A percentile compares a stretch with the other conserved stretches of the same genome.
phyloP scores from a whole-genome alignment of 805 yeast species.

The Clavispora asparagi region DNA sequence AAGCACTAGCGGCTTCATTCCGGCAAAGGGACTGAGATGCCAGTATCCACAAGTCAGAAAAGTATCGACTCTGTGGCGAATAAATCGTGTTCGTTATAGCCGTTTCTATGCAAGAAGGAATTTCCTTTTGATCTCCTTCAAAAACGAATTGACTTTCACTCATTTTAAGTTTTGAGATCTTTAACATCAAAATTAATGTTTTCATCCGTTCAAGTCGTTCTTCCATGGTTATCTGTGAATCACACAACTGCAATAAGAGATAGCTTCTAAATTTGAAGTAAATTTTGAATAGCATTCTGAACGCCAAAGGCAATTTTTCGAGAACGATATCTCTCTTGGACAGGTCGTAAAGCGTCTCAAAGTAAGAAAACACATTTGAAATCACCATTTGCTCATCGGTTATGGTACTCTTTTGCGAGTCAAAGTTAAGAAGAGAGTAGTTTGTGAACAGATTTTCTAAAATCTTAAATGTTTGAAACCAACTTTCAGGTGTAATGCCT shows the following conservation, averaged over 20 bases:
- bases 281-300: conserved; percentile 59
- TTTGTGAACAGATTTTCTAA: conserved; percentile 65
- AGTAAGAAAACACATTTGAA: conserved; percentile 66
- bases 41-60: conserved; percentile 62
- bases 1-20: conserved; percentile 8
- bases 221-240: conserved; percentile 49
- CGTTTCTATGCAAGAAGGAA: conserved; percentile 84
- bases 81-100: conserved; percentile 69
- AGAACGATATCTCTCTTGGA: conserved; percentile 33
- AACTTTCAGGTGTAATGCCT: conserved; percentile 60
- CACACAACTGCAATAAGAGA: conserved; percentile 60
- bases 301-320: conserved; percentile 59
- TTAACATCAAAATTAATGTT: conserved; percentile 58
- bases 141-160: conserved; percentile 34
- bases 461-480: conserved; percentile 72
- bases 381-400: conserved; percentile 56
- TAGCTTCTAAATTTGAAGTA: conserved; percentile 64
- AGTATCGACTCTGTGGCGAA: conserved; percentile 75
- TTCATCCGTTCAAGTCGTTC: conserved; percentile 67
- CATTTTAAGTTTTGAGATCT: conserved; percentile 68
- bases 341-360: conserved; percentile 52
- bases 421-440: conserved; percentile 54
- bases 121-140: conserved; percentile 28
- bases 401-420: conserved; percentile 31
- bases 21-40: conserved; percentile 36